phyloP scores from a whole-genome alignment of 768 basidiomycete species.

The Termitomyces sp. region DNA sequence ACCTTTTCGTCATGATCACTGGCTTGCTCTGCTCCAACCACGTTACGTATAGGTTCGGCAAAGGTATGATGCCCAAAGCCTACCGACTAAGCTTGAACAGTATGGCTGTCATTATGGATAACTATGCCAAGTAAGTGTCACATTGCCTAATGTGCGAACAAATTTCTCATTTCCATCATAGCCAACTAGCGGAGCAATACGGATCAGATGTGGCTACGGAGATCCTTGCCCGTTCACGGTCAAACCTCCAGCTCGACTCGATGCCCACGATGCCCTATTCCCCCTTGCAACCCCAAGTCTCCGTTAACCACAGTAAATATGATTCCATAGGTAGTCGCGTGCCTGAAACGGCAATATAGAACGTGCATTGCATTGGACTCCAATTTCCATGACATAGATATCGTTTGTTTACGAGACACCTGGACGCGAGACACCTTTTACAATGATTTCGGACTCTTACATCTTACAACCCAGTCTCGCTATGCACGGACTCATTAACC shows the following conservation, averaged over 20 bases:
- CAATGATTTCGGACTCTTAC: conserved; percentile 1
- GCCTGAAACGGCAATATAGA: conserved; percentile 19
- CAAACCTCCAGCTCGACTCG: conserved; percentile 42
- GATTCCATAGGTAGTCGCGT: conserved; percentile 23
- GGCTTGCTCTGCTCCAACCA: conserved; percentile 77
- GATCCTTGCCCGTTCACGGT: conserved; percentile 54
- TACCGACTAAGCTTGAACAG: conserved; percentile 72
- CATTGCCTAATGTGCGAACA: not conserved
- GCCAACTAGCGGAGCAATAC: conserved; percentile 75
- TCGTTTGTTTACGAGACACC: not conserved
- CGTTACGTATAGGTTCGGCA: conserved; percentile 84
- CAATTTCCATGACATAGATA: not conserved
- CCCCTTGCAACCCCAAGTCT: conserved; percentile 9
- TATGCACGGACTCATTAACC: not conserved
- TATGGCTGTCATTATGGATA: conserved; percentile 85
- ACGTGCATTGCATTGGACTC: not conserved
- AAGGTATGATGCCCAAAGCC: conserved; percentile 85
- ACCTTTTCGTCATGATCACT: conserved; percentile 60
- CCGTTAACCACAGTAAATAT: conserved; percentile 19
- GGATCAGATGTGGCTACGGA: conserved; percentile 63
- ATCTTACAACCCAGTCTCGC: not conserved
- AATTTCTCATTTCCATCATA: conserved; percentile 22
- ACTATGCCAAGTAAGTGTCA: conserved; percentile 65
- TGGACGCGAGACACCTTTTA: not conserved
- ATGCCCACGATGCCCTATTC: conserved; percentile 28